phyloP scores from a whole-genome alignment of 352 stramenopile genomes.

The Lagenidium sp. region DNA sequence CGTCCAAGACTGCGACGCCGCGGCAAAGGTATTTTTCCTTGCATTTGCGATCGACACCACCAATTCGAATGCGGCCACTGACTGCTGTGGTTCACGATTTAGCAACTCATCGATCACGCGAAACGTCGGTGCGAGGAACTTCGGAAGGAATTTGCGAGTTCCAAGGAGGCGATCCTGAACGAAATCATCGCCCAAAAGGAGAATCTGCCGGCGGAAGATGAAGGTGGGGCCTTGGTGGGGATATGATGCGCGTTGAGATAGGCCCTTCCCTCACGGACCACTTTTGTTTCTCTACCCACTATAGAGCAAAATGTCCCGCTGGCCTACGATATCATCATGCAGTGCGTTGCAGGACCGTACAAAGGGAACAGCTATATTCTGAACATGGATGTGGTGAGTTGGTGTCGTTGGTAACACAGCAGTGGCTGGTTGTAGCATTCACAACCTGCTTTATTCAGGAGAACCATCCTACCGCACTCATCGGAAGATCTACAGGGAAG shows the following conservation, averaged over 20 bases:
- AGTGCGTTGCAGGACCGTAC: slow-evolving; percentile 46
- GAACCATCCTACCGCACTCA: slow-evolving; percentile 41
- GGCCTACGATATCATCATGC: slow-evolving; percentile 40
- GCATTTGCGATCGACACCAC: neutral
- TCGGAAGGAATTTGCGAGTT: slow-evolving; percentile 32
- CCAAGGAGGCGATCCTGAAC: slow-evolving; percentile 45
- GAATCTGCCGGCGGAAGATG: slow-evolving; percentile 25
- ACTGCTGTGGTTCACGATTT: neutral
- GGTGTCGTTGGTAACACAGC: neutral
- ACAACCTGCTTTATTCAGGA: neutral
- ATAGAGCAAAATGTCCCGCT: slow-evolving; percentile 8
- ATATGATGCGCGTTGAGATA: too few relatives aligned
- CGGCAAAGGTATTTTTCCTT: slow-evolving; percentile 32
- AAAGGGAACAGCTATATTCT: slow-evolving; percentile 49
- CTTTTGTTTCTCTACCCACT: neutral
- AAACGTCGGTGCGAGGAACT: slow-evolving; percentile 35
- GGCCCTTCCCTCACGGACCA: too few relatives aligned
- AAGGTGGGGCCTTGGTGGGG: neutral
- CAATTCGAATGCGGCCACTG: neutral
- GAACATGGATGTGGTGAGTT: slow-evolving; percentile 49
- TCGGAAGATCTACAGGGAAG: slow-evolving; percentile 69
- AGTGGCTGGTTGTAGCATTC: neutral
- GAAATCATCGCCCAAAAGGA: slow-evolving; percentile 53
- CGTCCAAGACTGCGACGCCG: slow-evolving; percentile 27
- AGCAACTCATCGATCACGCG: slow-evolving; percentile 58